Evolutionary conservation across 495 filamentous ascomycete species (phyloP).

Genomic region (Aspergillus asperescens): DNA sequence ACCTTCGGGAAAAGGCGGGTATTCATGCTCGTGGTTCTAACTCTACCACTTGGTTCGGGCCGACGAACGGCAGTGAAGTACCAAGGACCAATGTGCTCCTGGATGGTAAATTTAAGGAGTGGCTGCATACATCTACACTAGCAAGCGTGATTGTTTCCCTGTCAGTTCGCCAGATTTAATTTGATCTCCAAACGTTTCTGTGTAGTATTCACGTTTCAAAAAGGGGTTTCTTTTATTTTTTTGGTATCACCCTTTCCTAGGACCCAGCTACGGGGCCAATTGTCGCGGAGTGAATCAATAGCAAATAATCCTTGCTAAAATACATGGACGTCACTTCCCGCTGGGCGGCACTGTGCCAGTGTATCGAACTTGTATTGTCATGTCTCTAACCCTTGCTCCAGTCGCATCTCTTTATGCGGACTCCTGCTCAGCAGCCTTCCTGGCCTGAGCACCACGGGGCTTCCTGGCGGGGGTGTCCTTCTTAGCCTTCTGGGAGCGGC

Average conservation of each 20-base stretch:
- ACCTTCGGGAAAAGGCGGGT: constrained; percentile 27
- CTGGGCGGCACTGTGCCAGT: constrained; percentile 26
- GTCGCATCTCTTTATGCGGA: constrained; percentile 34
- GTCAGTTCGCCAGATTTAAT: neutral
- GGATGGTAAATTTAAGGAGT: neutral
- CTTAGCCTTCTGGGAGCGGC: constrained; percentile 66
- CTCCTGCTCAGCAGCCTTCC: constrained; percentile 59
- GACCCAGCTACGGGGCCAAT: constrained; percentile 7
- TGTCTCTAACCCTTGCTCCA: constrained; percentile 9
- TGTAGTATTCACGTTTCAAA: neutral
- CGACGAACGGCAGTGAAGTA: constrained; percentile 17
- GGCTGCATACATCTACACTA: constrained; percentile 6
- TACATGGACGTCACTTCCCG: constrained; percentile 30
- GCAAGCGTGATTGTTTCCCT: constrained; percentile 25
- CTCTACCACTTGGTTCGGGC: constrained; percentile 15
- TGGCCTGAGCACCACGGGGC: constrained; percentile 75
- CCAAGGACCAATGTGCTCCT: constrained; percentile 8
- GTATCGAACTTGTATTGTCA: constrained; percentile 17
- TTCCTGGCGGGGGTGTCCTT: constrained; percentile 71
- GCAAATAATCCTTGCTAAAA: constrained; percentile 29
- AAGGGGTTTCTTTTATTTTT: constrained; percentile 12
- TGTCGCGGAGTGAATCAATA: constrained; percentile 14
- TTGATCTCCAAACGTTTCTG: neutral
- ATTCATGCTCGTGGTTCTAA: constrained; percentile 6
- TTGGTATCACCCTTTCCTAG: constrained; percentile 19